Evolutionary conservation across 2,329 filamentous ascomycete species (phyloP), one percentile per base, ranked within the genome.

Genomic region (Colletotrichum godetiae): DNA sequence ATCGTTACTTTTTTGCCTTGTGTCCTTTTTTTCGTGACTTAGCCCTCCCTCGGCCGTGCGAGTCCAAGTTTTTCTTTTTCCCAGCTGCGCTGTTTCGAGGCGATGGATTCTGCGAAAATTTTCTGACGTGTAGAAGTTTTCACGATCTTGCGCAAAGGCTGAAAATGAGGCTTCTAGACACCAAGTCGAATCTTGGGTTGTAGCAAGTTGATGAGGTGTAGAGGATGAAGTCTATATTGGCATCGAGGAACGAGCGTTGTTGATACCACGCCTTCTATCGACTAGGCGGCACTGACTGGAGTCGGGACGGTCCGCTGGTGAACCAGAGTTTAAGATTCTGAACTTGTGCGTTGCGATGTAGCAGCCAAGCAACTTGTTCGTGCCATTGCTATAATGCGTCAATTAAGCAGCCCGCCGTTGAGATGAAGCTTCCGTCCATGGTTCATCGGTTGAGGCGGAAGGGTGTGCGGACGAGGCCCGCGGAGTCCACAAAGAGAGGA

Each of bases 31-130:
- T 60, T 33, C 31, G 67, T 24, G 27, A 56, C 66, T 37, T 37
- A 27, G 42, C 15, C 49, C 35, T 62, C 60, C 69, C 55, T 70
- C 66, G 42, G 46, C 12, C 27, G 49, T 62, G 57, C 37, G 65
- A 58, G 56, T 13, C 15, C 42, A 35, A 60, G 10, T 22, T 53
- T 53, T 55, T 46, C 68, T 73, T 73, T 70, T 70, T 62, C 55
- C n/a, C 70, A 24, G 33, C 67, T 61, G 15, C 13, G 52, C 49
- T 33, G 61, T 70, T 70, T 70, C 35, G 60, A 46, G 67, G 27
- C 46, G 13, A 61, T 35, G 29, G 67, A 31, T 58, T 55, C 13
- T 42, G 59, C 56, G 29, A 58, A 60, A 64, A 11, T 35, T 33
- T 52, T 42, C 60, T 65, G 29, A 56, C 67, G 58, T 24, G 24